Conservation (phyloP, 257 asterid species). For the Fraxinus cuspidata region DNA sequence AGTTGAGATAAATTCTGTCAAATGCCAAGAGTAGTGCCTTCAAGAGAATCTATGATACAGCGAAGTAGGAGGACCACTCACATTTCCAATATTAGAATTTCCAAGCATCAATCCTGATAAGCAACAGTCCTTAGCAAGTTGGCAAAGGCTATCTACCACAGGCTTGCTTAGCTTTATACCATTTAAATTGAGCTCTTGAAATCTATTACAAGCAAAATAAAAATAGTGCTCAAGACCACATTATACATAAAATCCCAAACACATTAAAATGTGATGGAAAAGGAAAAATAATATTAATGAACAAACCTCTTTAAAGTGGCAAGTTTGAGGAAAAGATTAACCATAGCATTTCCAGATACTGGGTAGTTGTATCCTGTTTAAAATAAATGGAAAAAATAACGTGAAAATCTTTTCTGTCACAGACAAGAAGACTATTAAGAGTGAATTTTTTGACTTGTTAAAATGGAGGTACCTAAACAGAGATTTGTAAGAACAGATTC, state of each 20-base stretch:
- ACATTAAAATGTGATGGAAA: constrained; percentile 18
- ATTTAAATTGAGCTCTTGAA: constrained; percentile 78
- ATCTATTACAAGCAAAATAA: constrained; percentile 43
- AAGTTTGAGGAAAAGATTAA: constrained; percentile 63
- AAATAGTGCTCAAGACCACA: constrained; percentile 9
- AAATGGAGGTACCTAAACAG: constrained; percentile 55
- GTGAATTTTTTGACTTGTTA: not conserved
- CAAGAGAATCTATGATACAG: constrained; percentile 8
- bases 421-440: not conserved
- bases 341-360: constrained; percentile 64
- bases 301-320: constrained; percentile 58
- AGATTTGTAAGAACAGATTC: constrained; percentile 74
- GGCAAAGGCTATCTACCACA: constrained; percentile 74
- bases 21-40: constrained; percentile 6
- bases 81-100: constrained; percentile 72
- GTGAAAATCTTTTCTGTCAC: not conserved
- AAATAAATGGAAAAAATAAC: constrained; percentile 12
- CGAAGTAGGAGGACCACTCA: constrained; percentile 38
- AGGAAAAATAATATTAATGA: constrained; percentile 10
- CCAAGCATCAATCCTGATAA: constrained; percentile 83
- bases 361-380: constrained; percentile 74
- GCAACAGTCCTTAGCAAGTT: constrained; percentile 59
- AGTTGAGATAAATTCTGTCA: not conserved
- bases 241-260: constrained; percentile 15
- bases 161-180: constrained; percentile 85